A percentile compares a stretch with the other conserved stretches of the same genome.
These are phyloP conservation scores for Acer yangbiense DNA, from an alignment of 345 rosid species.

Conservation along the genomic window DNA sequence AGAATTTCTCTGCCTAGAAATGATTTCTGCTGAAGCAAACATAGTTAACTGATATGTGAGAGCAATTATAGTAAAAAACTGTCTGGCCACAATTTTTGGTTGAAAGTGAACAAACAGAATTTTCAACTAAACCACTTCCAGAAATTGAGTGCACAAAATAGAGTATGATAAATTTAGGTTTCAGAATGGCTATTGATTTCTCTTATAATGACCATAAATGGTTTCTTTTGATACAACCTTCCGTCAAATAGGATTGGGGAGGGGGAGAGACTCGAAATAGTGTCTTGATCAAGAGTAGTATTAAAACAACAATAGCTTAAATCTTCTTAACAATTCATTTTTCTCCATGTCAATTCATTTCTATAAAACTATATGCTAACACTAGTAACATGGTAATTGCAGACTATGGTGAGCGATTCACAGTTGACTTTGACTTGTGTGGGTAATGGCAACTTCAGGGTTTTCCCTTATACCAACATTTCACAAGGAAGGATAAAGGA, in stretches of 20 bases:
- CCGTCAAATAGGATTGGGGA: neutral
- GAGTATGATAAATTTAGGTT: neutral
- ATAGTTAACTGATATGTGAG: neutral
- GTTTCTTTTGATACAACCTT: neutral
- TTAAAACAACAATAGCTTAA: too few species aligned
- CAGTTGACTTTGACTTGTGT: constrained; percentile 72
- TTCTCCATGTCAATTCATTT: neutral
- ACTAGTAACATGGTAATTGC: constrained; percentile 25
- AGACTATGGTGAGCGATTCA: constrained; percentile 55
- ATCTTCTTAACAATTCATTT: neutral
- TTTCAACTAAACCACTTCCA: neutral
- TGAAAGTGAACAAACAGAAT: too few species aligned
- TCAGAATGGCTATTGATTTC: constrained; percentile 1
- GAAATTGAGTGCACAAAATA: neutral
- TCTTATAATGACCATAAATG: neutral
- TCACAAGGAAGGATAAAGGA: constrained; percentile 60
- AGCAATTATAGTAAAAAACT: too few species aligned
- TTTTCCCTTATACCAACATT: constrained; percentile 63
- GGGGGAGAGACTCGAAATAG: too few species aligned
- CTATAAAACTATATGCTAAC: neutral
- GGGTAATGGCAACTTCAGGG: constrained; percentile 62
- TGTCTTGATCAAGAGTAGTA: neutral
- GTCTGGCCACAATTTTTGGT: too few species aligned
- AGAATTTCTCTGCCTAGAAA: neutral
- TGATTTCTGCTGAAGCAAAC: neutral